Evolutionary conservation across 1,284 basidiomycete species (phyloP), one percentile per base, ranked within the genome.

Genomic region (Ustilago xerochloae): DNA sequence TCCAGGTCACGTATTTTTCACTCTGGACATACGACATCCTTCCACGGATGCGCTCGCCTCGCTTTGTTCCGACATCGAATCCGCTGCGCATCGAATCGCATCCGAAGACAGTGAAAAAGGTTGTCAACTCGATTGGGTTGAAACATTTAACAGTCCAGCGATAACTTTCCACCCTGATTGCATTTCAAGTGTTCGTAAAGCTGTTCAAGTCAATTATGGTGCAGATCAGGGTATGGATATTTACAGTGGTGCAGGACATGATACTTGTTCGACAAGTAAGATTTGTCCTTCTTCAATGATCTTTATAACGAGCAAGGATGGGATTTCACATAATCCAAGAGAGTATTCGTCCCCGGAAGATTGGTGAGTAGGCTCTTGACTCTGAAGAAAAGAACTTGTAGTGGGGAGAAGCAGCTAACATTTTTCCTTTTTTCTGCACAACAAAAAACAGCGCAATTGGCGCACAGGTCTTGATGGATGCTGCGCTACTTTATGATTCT

Each of bases 381-480:
- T 29, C 24, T 38, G 12, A 3, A 2, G 15, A 24, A n/a, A n/a
- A n/a, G n/a, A n/a, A n/a, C n/a, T n/a, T 43, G 41, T 24, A 24
- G 41, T 12, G 8, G 35, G 9, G 24, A 24, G 41, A 26, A 10
- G 41, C 7, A 28, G 8, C 52, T 41, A n/a, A 52, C 28, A 49
- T 41, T 38, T 35, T 36, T 26, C 15, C 6, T 26, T 38, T 15
- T n/a, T 28, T 28, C 9, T 33, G 30, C 58, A n/a, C n/a, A n/a
- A n/a, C n/a, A n/a, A n/a, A n/a, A n/a, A n/a, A n/a, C n/a, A 70
- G 63, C 35, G 64, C 68, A 16, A 73, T 68, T 8, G 73, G 73
- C 5, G 73, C 73, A 18, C 68, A 76, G 50, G 64, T 76, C 29
- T 39, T 76, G 28, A 65, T 76, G 56, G 73, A 73, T 24, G 68